These are phyloP conservation scores for Candida vartiovaarae DNA, from an alignment of 805 yeast species.

Conservation along the genomic window DNA sequence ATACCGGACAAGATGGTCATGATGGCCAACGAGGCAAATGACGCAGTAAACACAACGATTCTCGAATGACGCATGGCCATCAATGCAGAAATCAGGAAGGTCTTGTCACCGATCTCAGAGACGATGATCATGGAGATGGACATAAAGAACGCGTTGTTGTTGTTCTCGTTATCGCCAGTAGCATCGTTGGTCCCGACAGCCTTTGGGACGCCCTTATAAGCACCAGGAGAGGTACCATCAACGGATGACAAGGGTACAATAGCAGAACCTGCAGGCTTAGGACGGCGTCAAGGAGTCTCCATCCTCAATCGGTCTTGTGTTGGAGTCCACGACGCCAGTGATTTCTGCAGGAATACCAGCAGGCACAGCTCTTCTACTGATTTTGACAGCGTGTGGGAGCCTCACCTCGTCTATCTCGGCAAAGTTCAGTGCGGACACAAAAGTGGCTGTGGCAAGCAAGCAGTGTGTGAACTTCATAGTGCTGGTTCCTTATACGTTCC, in stretches of 20 bases:
- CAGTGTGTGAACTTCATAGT: not conserved
- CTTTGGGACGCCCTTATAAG: not conserved
- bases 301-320: conserved; percentile 20
- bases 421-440: not conserved
- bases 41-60: conserved; percentile 78
- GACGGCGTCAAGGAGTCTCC: conserved; percentile 9
- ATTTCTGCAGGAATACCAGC: conserved; percentile 19
- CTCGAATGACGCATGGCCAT: conserved; percentile 96
- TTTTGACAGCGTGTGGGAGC: conserved; percentile 5
- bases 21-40: conserved; percentile 73
- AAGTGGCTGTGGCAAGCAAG: not conserved
- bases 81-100: conserved; percentile 91
- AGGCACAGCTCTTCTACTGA: conserved; percentile 12
- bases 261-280: not conserved
- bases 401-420: not conserved
- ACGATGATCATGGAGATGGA: conserved; percentile 85
- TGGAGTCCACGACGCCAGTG: conserved; percentile 14
- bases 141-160: conserved; percentile 51
- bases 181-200: not conserved
- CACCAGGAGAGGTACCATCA: not conserved
- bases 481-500: too few relatives aligned
- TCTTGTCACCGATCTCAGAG: conserved; percentile 97
- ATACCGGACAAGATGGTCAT: conserved; percentile 91
- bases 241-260: not conserved
- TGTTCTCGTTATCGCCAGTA: not conserved